Percentiles rank a stretch among this genome's conserved stretches.
Evolutionary conservation across 116 monocot genomes (phyloP).

Genomic region (Posidonia oceanica): DNA sequence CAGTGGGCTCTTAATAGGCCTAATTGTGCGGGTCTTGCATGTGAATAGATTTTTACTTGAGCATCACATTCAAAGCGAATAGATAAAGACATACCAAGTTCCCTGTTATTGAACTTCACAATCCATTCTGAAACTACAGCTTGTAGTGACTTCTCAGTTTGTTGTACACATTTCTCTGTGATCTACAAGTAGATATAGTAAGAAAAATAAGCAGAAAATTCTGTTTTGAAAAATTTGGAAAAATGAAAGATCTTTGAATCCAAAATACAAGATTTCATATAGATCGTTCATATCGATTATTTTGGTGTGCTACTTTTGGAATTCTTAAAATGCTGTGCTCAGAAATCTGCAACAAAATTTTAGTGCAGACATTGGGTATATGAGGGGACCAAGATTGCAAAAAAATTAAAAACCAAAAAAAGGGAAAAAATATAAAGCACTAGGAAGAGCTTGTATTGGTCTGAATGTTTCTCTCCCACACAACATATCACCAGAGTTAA

Average conservation of each 20-base stretch:
- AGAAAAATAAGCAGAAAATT: not conserved
- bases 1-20: too few species aligned
- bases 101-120: constrained; percentile 54
- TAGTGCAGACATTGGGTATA: not conserved
- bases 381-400: not conserved
- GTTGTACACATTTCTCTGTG: constrained; percentile 69
- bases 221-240: not conserved
- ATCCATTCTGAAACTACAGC: constrained; percentile 67
- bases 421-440: constrained; percentile 7
- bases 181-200: constrained; percentile 22
- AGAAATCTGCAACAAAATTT: constrained; percentile 40
- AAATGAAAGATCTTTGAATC: not conserved
- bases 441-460: too few species aligned
- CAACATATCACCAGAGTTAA: too few species aligned
- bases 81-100: constrained; percentile 49
- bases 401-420: not conserved
- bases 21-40: too few species aligned
- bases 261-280: constrained; percentile 20
- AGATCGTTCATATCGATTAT: constrained; percentile 64
- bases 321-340: constrained; percentile 40
- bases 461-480: too few species aligned
- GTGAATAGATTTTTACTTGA: too few species aligned
- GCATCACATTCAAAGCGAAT: too few species aligned
- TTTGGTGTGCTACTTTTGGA: constrained; percentile 68
- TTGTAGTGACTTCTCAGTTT: constrained; percentile 62